Conservation (phyloP, 108 stramenopile species). For the Hondaea fermentalgiana region DNA sequence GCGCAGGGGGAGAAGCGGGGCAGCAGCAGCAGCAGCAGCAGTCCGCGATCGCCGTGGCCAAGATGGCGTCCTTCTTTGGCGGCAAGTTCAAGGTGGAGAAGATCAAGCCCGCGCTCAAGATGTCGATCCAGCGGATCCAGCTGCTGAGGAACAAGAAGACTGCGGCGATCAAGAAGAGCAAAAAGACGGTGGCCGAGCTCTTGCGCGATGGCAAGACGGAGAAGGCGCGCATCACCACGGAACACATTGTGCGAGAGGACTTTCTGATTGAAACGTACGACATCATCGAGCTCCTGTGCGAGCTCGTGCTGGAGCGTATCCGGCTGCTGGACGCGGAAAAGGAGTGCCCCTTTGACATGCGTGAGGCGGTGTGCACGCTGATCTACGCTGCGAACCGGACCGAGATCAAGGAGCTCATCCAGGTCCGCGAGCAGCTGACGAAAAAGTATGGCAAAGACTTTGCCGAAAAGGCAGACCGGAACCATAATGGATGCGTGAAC, state of each 20-base stretch:
- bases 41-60: neutral
- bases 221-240: constrained; percentile 41
- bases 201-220: constrained; percentile 41
- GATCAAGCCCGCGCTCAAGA: constrained; percentile 40
- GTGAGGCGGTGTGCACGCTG: constrained; percentile 35
- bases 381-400: constrained; percentile 40
- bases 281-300: constrained; percentile 37
- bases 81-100: constrained; percentile 12
- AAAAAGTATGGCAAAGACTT: constrained; percentile 42
- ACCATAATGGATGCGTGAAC: constrained; percentile 40
- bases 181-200: constrained; percentile 29
- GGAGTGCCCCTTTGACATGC: constrained; percentile 38
- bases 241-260: constrained; percentile 44
- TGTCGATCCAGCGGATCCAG: constrained; percentile 38
- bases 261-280: constrained; percentile 41
- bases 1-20: too few relatives aligned
- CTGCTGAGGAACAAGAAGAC: constrained; percentile 36
- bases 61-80: neutral
- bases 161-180: constrained; percentile 30
- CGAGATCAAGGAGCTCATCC: constrained; percentile 30
- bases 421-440: constrained; percentile 32
- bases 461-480: constrained; percentile 17
- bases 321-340: constrained; percentile 24
- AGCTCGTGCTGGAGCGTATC: constrained; percentile 41
- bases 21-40: too few relatives aligned